Evolutionary conservation across 1,284 basidiomycete genomes (phyloP), one percentile per base, ranked within the genome.

Genomic region (Mycena sp.): DNA sequence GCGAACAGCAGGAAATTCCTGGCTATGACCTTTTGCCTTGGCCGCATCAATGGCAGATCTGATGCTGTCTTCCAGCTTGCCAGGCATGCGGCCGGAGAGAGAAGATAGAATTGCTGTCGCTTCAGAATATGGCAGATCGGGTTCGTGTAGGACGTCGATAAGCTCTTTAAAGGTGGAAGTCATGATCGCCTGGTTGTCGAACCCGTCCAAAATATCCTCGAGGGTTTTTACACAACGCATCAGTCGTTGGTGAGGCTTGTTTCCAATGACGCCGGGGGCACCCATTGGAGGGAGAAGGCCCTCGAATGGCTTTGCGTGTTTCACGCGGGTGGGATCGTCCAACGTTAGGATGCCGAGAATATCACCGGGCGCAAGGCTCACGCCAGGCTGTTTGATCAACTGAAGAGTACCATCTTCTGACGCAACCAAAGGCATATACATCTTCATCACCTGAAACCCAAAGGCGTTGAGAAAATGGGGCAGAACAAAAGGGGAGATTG

Each of bases 361-460:
- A 77, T 99, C 98, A 50, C 98, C 98, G n/a, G 96, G 94, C 71
- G 95, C 93, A 62, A 99, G 88, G 69, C 95, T 95, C 72, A 97
- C 93, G 71, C 98, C 98, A 55, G 97, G 94, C 75, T 99, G 96
- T 83, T 99, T 99, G 78, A 99, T 95, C 75, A 99, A 92, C 74
- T 96, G 94, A n/a, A 95, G 90, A 49, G 93, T 87, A 76, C 98
- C 98, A 76, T 97, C 95, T 78, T 99, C 98, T 4, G 92, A 87
- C n/a, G 96, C 95, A 59, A 95, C 90, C 63, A 99, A 88, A 16
- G 95, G 95, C 96, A 98, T 97, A 79, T 96, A 96, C 96, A 98
- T 98, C 83, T 98, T 98, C 96, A 98, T 98, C 70, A 98, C 96
- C 91, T 93, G 61, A n/a, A 66, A 21, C 51, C 70, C 73, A 71